Evolutionary conservation across 78 protist species (phyloP).

Genomic region (Planoprotostelium fungivorum): DNA sequence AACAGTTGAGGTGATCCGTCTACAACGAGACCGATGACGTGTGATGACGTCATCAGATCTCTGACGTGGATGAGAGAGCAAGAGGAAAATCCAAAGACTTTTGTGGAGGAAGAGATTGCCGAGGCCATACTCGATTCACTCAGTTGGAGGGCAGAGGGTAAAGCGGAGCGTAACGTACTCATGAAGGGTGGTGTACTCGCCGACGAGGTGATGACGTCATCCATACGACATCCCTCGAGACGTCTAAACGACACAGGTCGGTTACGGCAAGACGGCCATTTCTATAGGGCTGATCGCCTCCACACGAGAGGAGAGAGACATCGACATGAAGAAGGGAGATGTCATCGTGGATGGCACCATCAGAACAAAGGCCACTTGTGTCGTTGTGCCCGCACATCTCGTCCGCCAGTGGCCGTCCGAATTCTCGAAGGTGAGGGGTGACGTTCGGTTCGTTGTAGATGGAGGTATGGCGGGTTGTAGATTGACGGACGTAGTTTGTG

Average conservation of each 20-base stretch:
- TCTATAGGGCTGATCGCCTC: neutral
- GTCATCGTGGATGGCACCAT: neutral
- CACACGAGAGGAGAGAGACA: neutral
- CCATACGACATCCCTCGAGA: neutral
- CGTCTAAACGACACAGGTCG: neutral
- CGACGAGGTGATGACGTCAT: neutral
- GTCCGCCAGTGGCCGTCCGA: neutral
- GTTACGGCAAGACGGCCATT: neutral
- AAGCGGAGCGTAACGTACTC: neutral
- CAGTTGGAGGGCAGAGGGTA: neutral
- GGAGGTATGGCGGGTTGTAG: too few species aligned
- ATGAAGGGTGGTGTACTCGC: neutral
- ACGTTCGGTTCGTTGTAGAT: too few species aligned
- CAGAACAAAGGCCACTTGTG: neutral
- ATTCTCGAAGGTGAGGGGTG: neutral
- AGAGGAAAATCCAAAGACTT: neutral
- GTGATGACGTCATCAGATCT: neutral
- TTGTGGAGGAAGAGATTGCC: neutral
- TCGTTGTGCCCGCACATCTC: neutral
- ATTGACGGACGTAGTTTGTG: neutral
- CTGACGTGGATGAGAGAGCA: neutral
- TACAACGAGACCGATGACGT: neutral
- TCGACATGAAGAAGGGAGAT: neutral
- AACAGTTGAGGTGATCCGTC: neutral
- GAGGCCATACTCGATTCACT: neutral